Percentiles rank a stretch among this genome's conserved stretches.
phyloP scores from a whole-genome alignment of 352 stramenopile genomes.

The Thalassiosira exigua region DNA sequence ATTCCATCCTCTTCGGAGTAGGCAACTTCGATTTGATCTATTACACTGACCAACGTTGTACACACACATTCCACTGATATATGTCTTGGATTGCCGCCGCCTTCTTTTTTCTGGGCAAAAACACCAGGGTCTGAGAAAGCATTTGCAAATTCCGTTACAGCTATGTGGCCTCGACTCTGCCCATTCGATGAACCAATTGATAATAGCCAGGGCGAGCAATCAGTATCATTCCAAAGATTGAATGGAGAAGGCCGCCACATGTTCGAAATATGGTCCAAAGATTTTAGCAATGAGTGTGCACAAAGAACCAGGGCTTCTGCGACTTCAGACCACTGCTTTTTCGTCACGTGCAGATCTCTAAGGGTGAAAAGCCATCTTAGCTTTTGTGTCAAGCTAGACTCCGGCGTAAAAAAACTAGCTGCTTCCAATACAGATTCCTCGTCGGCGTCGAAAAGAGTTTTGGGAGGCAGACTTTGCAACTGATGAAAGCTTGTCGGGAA shows the following conservation, averaged over 20 bases:
- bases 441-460: slow-evolving; percentile 79
- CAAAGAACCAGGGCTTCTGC: slow-evolving; percentile 77
- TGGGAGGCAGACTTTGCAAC: slow-evolving; percentile 20
- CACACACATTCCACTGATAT: slow-evolving; percentile 43
- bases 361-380: slow-evolving; percentile 78
- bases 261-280: slow-evolving; percentile 67
- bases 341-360: slow-evolving; percentile 72
- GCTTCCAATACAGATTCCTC: slow-evolving; percentile 85
- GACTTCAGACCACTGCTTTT: slow-evolving; percentile 79
- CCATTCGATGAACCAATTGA: slow-evolving; percentile 62
- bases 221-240: slow-evolving; percentile 74
- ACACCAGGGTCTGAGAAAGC: slow-evolving; percentile 72
- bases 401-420: slow-evolving; percentile 76
- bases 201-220: slow-evolving; percentile 70
- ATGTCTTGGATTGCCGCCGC: slow-evolving; percentile 3
- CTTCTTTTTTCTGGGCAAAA: slow-evolving; percentile 23
- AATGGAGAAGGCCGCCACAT: slow-evolving; percentile 79
- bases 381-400: slow-evolving; percentile 71
- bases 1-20: slow-evolving; percentile 72
- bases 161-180: slow-evolving; percentile 60
- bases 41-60: slow-evolving; percentile 27
- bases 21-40: slow-evolving; percentile 45
- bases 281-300: slow-evolving; percentile 70
- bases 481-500: neutral
- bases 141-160: slow-evolving; percentile 77